These are phyloP conservation scores for Neurospora terricola DNA, from an alignment of 495 filamentous ascomycete species.

Conservation along the genomic window DNA sequence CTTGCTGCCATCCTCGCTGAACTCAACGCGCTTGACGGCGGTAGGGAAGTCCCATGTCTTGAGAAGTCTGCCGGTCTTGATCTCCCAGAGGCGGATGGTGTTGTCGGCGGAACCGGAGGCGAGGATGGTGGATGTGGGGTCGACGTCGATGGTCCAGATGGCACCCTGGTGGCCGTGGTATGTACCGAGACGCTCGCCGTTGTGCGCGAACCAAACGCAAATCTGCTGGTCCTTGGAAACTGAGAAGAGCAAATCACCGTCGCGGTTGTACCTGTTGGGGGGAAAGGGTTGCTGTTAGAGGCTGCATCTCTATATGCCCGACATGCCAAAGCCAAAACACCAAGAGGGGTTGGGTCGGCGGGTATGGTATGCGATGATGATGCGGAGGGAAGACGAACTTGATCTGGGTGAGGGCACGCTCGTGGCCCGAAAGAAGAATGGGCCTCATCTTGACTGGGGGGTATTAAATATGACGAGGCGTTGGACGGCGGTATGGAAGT, in stretches of 20 bases:
- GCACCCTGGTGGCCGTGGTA: constrained; percentile 96
- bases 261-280: constrained; percentile 65
- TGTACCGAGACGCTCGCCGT: constrained; percentile 89
- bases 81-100: constrained; percentile 93
- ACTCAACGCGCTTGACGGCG: constrained; percentile 92
- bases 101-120: constrained; percentile 96
- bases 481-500: background rate
- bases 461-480: background rate
- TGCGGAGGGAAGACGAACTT: constrained; percentile 45
- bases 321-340: background rate
- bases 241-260: constrained; percentile 96
- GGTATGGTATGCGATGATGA: background rate
- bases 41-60: constrained; percentile 97
- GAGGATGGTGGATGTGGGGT: constrained; percentile 86
- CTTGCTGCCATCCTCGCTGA: constrained; percentile 80
- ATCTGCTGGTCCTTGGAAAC: constrained; percentile 95
- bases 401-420: constrained; percentile 97
- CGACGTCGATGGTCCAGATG: constrained; percentile 96
- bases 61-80: constrained; percentile 82
- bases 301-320: background rate
- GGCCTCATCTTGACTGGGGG: constrained; percentile 64
- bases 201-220: constrained; percentile 88
- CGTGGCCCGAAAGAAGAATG: constrained; percentile 91
- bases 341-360: background rate
- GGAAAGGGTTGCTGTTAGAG: constrained; percentile 12